These are phyloP conservation scores for Arachnomyces sp. DNA, from an alignment of 2,329 filamentous ascomycete genomes.

Conservation along the genomic window DNA sequence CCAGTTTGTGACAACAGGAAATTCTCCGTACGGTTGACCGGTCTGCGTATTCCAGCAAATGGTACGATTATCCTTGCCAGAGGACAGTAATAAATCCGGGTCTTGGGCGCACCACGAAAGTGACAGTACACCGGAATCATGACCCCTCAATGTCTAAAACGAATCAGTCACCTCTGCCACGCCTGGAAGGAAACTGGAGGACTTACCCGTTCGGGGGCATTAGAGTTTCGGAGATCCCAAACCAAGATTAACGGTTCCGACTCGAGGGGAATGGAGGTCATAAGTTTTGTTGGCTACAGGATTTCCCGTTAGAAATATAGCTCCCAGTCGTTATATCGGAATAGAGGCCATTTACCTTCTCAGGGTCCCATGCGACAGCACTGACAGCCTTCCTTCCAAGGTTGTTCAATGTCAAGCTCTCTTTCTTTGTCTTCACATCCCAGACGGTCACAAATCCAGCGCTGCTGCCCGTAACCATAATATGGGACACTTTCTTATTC, in stretches of 20 bases:
- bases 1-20: constrained; percentile 98
- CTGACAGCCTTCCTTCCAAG: constrained; percentile 85
- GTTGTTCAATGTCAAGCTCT: constrained; percentile 88
- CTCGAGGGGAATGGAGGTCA: constrained; percentile 87
- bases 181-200: background rate
- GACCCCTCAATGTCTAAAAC: constrained; percentile 68
- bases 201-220: constrained; percentile 67
- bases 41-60: constrained; percentile 95
- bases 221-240: constrained; percentile 94
- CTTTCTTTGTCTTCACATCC: constrained; percentile 97
- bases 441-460: constrained; percentile 96
- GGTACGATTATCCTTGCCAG: constrained; percentile 92
- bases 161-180: constrained; percentile 11
- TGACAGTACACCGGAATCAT: constrained; percentile 87
- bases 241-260: constrained; percentile 79
- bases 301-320: constrained; percentile 13
- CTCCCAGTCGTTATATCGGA: background rate
- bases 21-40: constrained; percentile 79
- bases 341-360: constrained; percentile 52
- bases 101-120: constrained; percentile 95
- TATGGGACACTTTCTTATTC: constrained; percentile 97
- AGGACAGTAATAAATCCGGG: constrained; percentile 78
- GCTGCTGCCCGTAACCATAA: constrained; percentile 85
- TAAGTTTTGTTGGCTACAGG: constrained; percentile 68
- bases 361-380: constrained; percentile 94